phyloP scores from a whole-genome alignment of 257 asterid species.

The Penstemon newberryi region DNA sequence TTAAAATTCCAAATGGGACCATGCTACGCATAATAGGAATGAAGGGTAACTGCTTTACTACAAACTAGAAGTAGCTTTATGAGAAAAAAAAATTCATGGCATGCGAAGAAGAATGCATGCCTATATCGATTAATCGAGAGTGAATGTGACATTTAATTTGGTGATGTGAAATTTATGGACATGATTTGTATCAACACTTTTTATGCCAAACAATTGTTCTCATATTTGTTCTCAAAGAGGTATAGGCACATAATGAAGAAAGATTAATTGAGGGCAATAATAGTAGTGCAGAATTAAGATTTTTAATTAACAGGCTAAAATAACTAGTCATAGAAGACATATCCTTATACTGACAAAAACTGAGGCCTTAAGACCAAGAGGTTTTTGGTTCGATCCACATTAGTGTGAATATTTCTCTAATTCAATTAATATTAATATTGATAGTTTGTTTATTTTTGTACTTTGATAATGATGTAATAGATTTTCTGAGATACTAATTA shows the following conservation, averaged over 20 bases:
- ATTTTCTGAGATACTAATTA: too few species aligned
- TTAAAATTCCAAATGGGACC: constrained; percentile 55
- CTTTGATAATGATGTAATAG: too few species aligned
- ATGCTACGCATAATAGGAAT: constrained; percentile 33
- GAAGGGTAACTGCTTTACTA: constrained; percentile 38
- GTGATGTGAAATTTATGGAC: constrained; percentile 7
- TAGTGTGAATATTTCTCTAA: too few species aligned
- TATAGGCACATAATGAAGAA: background rate
- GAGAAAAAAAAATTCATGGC: constrained; percentile 25
- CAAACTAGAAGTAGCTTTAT: constrained; percentile 44
- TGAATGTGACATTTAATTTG: too few species aligned
- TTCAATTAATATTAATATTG: too few species aligned
- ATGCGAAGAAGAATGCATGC: constrained; percentile 28
- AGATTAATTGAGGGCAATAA: background rate
- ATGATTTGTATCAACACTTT: background rate
- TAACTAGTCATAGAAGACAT: background rate
- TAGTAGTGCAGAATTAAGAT: background rate
- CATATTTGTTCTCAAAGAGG: background rate
- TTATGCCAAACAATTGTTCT: constrained; percentile 6
- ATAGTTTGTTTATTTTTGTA: too few species aligned
- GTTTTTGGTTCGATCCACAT: too few species aligned
- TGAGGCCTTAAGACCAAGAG: too few species aligned
- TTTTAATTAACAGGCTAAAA: too few species aligned
- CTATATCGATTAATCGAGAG: constrained; percentile 9
- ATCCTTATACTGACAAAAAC: background rate